Conservation (phyloP, 441 rosid genomes). For the Aleurites moluccanus region DNA sequence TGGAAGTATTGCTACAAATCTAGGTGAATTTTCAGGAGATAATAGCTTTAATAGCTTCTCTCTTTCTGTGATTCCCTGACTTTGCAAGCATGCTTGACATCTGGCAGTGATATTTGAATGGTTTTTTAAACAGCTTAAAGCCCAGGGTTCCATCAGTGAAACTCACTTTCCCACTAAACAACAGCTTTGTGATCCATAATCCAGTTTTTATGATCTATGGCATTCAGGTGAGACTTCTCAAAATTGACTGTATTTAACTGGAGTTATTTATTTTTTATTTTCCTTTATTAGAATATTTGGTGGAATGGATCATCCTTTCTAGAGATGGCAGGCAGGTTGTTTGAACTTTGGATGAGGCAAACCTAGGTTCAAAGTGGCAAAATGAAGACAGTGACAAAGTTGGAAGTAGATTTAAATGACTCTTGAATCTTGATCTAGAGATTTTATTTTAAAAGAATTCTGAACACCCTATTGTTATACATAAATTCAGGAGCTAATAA, state of each 20-base stretch:
- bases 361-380: background rate
- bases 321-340: background rate
- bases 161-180: constrained; percentile 63
- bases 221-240: constrained; percentile 39
- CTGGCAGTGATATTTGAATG: constrained; percentile 3
- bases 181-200: constrained; percentile 64
- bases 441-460: background rate
- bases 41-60: constrained; percentile 8
- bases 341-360: background rate
- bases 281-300: background rate
- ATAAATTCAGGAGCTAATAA: background rate
- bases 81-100: constrained; percentile 1
- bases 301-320: background rate
- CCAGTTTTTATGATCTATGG: constrained; percentile 61
- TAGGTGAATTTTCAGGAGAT: constrained; percentile 44
- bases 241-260: constrained; percentile 11
- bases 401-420: background rate
- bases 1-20: constrained; percentile 76
- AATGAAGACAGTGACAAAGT: background rate
- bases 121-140: constrained; percentile 36
- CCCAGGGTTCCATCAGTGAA: constrained; percentile 61
- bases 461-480: background rate
- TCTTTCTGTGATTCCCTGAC: background rate
- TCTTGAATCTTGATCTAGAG: background rate
- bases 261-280: background rate